Conservation (phyloP, 2,329 filamentous ascomycete species). For the Phaeomoniella chlamydospora region DNA sequence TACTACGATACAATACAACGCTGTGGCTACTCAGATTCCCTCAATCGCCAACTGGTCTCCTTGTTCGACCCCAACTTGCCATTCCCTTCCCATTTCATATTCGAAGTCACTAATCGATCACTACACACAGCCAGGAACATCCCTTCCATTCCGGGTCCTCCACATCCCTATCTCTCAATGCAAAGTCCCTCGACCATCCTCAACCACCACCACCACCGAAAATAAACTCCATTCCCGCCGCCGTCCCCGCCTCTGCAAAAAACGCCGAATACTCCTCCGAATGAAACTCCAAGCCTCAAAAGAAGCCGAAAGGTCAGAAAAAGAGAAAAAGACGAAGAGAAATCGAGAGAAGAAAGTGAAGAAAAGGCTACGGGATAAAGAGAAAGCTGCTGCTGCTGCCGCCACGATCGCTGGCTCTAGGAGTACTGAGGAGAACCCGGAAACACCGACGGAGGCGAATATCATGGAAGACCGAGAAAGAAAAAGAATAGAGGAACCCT, state of each 20-base stretch:
- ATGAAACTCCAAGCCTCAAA: not conserved
- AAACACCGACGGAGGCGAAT: too few species aligned
- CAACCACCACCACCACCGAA: not conserved
- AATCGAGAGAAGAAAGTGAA: slow-evolving; percentile 9
- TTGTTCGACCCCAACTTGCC: too few species aligned
- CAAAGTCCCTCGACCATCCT: not conserved
- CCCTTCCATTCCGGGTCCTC: not conserved
- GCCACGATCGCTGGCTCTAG: too few species aligned
- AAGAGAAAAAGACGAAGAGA: slow-evolving; percentile 8
- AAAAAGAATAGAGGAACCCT: too few species aligned
- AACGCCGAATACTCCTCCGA: slow-evolving; percentile 1
- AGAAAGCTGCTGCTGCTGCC: slow-evolving; percentile 9
- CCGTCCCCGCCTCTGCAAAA: not conserved
- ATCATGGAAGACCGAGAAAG: too few species aligned
- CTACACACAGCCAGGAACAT: not conserved
- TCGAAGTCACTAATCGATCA: too few species aligned
- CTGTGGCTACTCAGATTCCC: not conserved
- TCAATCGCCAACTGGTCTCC: too few species aligned
- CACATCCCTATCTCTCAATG: not conserved
- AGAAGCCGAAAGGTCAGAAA: slow-evolving; percentile 3
- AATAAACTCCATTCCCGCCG: not conserved
- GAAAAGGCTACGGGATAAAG: slow-evolving; percentile 12
- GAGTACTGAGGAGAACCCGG: too few species aligned
- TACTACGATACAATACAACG: not conserved
- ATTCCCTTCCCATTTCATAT: too few species aligned